Conservation (phyloP, 2,329 filamentous ascomycete species). For the Pestalotiopsis sp. region DNA sequence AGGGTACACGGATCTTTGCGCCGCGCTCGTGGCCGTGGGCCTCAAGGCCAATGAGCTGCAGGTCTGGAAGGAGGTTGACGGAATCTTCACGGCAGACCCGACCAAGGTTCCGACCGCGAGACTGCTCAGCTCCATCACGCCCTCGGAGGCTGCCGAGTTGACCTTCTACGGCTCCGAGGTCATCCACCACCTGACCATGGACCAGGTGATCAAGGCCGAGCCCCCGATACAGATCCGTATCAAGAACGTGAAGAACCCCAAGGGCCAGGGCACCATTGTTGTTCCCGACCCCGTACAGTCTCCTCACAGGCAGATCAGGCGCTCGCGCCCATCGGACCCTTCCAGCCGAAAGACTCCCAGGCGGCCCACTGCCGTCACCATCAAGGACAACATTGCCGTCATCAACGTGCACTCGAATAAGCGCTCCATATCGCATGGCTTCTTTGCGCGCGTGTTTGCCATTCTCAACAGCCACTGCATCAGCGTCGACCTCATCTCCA, state of each 20-base stretch:
- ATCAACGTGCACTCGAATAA: constrained; percentile 99
- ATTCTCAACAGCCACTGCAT: constrained; percentile 86
- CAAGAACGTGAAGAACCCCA: constrained; percentile 89
- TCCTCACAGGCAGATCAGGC: constrained; percentile 60
- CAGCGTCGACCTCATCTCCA: constrained; percentile 95
- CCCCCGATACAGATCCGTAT: constrained; percentile 83
- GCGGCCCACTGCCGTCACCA: constrained; percentile 87
- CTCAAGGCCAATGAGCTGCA: constrained; percentile 87
- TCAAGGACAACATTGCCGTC: constrained; percentile 95
- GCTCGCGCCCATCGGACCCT: constrained; percentile 48
- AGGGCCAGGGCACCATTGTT: constrained; percentile 77
- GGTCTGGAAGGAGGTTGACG: constrained; percentile 99
- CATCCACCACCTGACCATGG: constrained; percentile 98
- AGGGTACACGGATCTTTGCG: constrained; percentile 96
- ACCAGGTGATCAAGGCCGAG: constrained; percentile 84
- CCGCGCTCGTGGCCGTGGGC: constrained; percentile 87
- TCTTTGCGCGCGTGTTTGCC: constrained; percentile 91
- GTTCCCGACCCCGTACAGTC: constrained; percentile 70
- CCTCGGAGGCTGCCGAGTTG: constrained; percentile 91
- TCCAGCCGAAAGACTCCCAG: constrained; percentile 64
- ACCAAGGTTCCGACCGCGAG: constrained; percentile 91
- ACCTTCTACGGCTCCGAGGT: constrained; percentile 95
- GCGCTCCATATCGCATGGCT: constrained; percentile 92
- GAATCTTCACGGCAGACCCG: constrained; percentile 82
- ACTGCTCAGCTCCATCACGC: constrained; percentile 85